Conservation (phyloP, 2,329 filamentous ascomycete genomes). For the Lachnellula arida region DNA sequence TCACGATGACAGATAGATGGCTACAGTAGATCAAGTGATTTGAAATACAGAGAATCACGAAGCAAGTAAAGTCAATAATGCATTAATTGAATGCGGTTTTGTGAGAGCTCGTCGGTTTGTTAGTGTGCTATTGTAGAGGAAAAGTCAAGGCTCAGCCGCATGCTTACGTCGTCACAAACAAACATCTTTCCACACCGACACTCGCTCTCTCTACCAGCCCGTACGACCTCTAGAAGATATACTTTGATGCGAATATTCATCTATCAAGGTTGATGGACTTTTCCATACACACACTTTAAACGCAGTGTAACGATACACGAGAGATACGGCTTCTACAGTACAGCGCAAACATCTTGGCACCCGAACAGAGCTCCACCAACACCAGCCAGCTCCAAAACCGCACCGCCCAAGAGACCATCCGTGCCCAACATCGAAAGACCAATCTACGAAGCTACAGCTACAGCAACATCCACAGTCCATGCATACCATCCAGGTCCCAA, state of each 20-base stretch:
- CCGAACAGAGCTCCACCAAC: no score
- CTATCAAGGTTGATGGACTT: neutral
- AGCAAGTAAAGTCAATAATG: no score
- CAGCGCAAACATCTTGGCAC: neutral
- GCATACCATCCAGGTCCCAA: slow-evolving; percentile 5
- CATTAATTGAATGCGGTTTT: no score
- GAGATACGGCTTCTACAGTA: neutral
- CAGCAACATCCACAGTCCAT: slow-evolving; percentile 5
- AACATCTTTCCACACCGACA: neutral
- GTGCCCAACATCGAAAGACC: neutral
- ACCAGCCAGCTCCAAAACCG: neutral
- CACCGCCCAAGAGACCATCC: neutral
- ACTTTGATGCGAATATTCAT: neutral
- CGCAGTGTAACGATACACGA: neutral
- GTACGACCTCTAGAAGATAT: neutral
- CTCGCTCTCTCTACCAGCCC: neutral
- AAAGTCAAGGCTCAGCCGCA: neutral
- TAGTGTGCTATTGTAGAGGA: neutral
- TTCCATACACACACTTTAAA: neutral
- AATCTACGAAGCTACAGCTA: slow-evolving; percentile 1
- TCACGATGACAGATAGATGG: slow-evolving; percentile 1
- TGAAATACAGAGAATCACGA: neutral
- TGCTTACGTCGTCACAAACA: neutral
- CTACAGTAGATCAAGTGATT: neutral
- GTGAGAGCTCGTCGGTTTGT: neutral